Percentiles rank a stretch among this genome's conserved stretches.
Conservation (phyloP, 108 stramenopile species). For the Heterococcus sp. region DNA sequence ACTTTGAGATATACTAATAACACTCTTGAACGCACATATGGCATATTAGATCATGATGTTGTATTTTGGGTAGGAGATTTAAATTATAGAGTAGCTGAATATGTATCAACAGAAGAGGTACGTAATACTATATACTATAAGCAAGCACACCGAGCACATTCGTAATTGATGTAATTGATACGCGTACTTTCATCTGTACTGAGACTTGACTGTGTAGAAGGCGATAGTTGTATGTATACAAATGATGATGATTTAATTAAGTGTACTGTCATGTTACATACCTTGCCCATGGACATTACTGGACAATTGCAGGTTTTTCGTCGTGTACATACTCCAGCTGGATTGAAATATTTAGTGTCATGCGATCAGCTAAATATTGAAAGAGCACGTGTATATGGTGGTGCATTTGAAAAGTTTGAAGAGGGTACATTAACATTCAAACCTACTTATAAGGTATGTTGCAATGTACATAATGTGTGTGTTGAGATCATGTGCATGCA, state of each 20-base stretch:
- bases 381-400: not conserved
- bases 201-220: no score
- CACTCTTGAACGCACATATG: constrained; percentile 25
- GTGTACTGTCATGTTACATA: no score
- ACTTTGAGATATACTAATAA: not conserved
- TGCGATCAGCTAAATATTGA: constrained; percentile 95
- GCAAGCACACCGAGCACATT: no score
- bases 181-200: no score
- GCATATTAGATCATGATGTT: constrained; percentile 95
- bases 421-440: constrained; percentile 77
- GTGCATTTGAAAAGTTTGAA: constrained; percentile 87
- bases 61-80: constrained; percentile 97
- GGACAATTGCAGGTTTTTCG: not conserved
- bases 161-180: no score
- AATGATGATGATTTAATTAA: no score
- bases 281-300: not conserved
- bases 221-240: no score
- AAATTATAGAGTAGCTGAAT: constrained; percentile 93
- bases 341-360: constrained; percentile 67
- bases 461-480: no score
- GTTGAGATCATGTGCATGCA: no score
- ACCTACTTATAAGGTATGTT: constrained; percentile 98
- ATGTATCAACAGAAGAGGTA: constrained; percentile 74
- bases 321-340: constrained; percentile 11
- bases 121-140: no score